A percentile compares a stretch with the other conserved stretches of the same genome.
These are phyloP conservation scores for Helicocarpus griseus DNA, from an alignment of 2,329 filamentous ascomycete species.

Conservation along the genomic window DNA sequence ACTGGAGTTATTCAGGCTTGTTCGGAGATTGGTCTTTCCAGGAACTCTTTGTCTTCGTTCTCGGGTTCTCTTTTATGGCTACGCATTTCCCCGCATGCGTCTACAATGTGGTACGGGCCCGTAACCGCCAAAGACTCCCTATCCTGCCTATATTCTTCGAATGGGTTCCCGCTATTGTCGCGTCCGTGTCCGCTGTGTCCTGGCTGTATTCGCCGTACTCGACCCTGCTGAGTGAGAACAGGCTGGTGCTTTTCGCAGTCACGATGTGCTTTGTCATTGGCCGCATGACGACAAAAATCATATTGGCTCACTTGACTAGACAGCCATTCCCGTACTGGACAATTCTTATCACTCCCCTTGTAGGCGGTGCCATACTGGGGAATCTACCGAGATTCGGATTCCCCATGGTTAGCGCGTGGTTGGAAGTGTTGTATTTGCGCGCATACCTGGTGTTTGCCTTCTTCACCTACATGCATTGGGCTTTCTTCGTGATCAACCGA, in stretches of 20 bases:
- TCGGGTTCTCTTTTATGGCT: slow-evolving; percentile 55
- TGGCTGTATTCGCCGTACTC: slow-evolving; percentile 92
- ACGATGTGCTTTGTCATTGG: slow-evolving; percentile 97
- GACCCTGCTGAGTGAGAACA: slow-evolving; percentile 69
- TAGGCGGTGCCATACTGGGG: slow-evolving; percentile 71
- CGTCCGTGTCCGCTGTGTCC: slow-evolving; percentile 60
- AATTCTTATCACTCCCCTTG: slow-evolving; percentile 73
- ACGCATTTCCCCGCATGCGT: slow-evolving; percentile 84
- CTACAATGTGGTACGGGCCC: slow-evolving; percentile 70
- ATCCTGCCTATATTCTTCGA: slow-evolving; percentile 79
- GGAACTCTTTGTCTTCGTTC: slow-evolving; percentile 75
- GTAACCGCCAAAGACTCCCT: slow-evolving; percentile 61
- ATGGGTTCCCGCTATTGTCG: slow-evolving; percentile 85
- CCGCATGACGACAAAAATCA: slow-evolving; percentile 97
- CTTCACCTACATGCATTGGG: slow-evolving; percentile 89
- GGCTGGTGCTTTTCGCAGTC: slow-evolving; percentile 82
- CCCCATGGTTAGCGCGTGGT: slow-evolving; percentile 50
- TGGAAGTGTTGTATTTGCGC: slow-evolving; percentile 74
- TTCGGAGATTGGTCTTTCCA: slow-evolving; percentile 66
- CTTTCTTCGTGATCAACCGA: slow-evolving; percentile 75
- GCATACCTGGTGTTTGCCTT: slow-evolving; percentile 74
- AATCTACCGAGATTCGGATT: slow-evolving; percentile 75
- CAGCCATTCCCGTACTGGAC: slow-evolving; percentile 98
- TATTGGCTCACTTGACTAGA: slow-evolving; percentile 83
- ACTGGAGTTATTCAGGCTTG: slow-evolving; percentile 54